These are phyloP conservation scores for Nothophaeocryptopus gaeumannii DNA, from an alignment of 2,329 filamentous ascomycete genomes.

Conservation along the genomic window DNA sequence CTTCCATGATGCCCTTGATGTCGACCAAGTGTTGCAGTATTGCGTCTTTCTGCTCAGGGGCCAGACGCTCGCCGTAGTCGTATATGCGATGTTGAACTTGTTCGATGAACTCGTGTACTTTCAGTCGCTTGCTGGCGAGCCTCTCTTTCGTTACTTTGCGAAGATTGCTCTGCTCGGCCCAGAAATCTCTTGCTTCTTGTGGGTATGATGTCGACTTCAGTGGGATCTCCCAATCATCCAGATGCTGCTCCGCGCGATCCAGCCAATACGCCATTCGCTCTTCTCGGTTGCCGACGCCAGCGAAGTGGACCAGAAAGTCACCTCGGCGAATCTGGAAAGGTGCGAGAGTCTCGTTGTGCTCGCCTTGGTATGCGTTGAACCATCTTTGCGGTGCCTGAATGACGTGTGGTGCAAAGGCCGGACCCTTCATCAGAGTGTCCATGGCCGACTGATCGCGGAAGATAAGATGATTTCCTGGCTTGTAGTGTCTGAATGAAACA, in stretches of 20 bases:
- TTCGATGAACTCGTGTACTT: conserved; percentile 26
- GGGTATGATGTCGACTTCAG: conserved; percentile 38
- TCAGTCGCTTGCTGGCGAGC: conserved; percentile 22
- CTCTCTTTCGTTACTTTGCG: conserved; percentile 26
- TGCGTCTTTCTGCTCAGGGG: conserved; percentile 23
- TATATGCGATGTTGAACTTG: conserved; percentile 26
- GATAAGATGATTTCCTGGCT: conserved; percentile 34
- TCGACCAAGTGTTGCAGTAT: conserved; percentile 29
- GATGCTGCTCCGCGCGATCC: conserved; percentile 37
- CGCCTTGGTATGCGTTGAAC: conserved; percentile 46
- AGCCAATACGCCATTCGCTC: conserved; percentile 40
- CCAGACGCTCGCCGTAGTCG: conserved; percentile 32
- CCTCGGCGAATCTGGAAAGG: conserved; percentile 40
- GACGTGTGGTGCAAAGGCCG: conserved; percentile 33
- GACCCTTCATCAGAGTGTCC: conserved; percentile 37
- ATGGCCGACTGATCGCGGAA: conserved; percentile 45
- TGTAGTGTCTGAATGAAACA: conserved; percentile 40
- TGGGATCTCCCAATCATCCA: conserved; percentile 41
- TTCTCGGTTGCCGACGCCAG: conserved; percentile 37
- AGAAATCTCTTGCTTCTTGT: conserved; percentile 38
- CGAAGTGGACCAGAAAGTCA: conserved; percentile 46
- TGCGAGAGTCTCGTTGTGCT: conserved; percentile 38
- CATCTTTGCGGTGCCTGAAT: conserved; percentile 42
- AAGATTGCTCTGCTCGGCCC: conserved; percentile 31
- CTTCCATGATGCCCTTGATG: conserved; percentile 29